phyloP scores from a whole-genome alignment of 2,329 filamentous ascomycete species.

The Sclerotinia nivalis region DNA sequence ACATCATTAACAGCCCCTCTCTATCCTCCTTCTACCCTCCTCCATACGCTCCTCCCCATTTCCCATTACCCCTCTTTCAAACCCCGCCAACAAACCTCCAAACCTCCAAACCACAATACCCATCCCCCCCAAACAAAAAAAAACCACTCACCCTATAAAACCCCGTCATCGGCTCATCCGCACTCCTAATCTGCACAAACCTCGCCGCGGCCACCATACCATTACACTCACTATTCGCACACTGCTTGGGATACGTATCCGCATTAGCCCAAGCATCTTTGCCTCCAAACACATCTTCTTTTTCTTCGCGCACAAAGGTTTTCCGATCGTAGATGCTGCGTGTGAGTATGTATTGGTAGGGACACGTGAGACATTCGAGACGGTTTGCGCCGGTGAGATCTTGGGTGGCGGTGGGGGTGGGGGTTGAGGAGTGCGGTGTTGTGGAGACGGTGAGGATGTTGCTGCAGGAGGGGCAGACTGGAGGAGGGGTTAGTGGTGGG shows the following conservation, averaged over 20 bases:
- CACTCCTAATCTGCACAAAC: conserved; percentile 95
- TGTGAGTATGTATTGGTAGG: conserved; percentile 83
- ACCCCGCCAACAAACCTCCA: no score
- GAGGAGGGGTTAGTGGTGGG: neutral
- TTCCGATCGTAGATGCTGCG: conserved; percentile 78
- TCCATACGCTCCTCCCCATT: neutral
- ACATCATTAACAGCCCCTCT: conserved; percentile 2
- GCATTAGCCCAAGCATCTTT: conserved; percentile 89
- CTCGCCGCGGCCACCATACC: conserved; percentile 89
- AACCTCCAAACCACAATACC: neutral
- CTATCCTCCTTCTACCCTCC: neutral
- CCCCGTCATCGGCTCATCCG: conserved; percentile 97
- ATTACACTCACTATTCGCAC: conserved; percentile 76
- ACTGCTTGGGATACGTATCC: conserved; percentile 80
- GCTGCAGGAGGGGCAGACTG: conserved; percentile 80
- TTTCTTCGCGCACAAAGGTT: conserved; percentile 77
- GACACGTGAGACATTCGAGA: conserved; percentile 93
- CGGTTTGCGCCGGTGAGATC: conserved; percentile 58
- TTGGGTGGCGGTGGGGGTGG: conserved; percentile 33
- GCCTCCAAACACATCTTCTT: conserved; percentile 87
- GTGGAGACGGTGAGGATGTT: conserved; percentile 76
- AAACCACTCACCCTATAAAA: conserved; percentile 73
- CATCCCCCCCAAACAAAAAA: neutral
- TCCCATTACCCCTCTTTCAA: neutral
- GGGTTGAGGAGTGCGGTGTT: conserved; percentile 20